Conservation (phyloP, 805 yeast genomes). For the Starmerella sirachaensis region DNA sequence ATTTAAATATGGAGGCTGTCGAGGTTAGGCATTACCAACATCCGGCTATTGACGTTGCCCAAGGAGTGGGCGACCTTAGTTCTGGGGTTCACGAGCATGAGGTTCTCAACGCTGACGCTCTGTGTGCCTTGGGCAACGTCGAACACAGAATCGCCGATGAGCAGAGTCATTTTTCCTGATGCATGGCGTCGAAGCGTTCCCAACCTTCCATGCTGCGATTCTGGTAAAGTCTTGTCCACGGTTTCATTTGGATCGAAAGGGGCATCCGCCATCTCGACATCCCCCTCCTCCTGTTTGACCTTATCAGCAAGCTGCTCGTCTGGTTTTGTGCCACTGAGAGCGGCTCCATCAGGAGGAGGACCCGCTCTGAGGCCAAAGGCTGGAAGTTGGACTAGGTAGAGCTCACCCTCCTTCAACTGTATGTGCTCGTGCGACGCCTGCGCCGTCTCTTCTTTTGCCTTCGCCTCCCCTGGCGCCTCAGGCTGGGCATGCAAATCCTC, state of each 20-base stretch:
- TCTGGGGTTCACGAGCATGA: constrained; percentile 43
- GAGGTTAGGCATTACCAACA: constrained; percentile 47
- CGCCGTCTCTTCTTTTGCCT: constrained; percentile 5
- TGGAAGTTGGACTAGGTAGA: constrained; percentile 37
- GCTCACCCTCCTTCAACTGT: constrained; percentile 22
- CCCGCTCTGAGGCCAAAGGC: constrained; percentile 29
- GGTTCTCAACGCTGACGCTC: constrained; percentile 59
- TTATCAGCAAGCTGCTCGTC: background rate
- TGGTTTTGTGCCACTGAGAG: background rate
- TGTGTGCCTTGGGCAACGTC: constrained; percentile 64
- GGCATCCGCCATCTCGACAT: constrained; percentile 10
- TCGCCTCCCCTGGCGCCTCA: constrained; percentile 1
- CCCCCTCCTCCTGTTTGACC: constrained; percentile 12
- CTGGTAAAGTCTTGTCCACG: constrained; percentile 2
- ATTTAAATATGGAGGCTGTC: constrained; percentile 10
- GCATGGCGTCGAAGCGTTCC: constrained; percentile 69
- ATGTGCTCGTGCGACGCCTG: constrained; percentile 4
- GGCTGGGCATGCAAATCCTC: constrained; percentile 1
- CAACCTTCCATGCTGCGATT: constrained; percentile 55
- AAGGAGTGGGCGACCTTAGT: constrained; percentile 33
- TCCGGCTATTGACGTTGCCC: constrained; percentile 46
- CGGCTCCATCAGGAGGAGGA: constrained; percentile 7
- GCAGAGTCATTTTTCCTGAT: constrained; percentile 70
- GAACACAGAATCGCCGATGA: constrained; percentile 56
- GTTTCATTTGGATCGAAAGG: background rate